Base-by-base conservation (phyloP, 75 land plant species). In the Cryptomeria japonica region DNA sequence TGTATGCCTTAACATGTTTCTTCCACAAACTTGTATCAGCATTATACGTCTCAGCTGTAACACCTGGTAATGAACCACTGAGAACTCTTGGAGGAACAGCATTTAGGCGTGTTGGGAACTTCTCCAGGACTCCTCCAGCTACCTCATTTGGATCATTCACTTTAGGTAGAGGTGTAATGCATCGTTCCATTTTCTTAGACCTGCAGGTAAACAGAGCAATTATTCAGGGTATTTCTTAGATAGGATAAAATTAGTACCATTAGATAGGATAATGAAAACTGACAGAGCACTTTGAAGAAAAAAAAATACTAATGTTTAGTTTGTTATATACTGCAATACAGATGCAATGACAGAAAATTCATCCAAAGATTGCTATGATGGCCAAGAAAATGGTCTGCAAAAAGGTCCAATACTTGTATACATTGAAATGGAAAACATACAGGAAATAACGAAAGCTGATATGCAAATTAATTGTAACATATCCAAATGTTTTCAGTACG, bases 141-240 rank as follows among this genome's bases (percentile, higher is more conserved):
- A 90, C 94, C 36, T 92, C 95, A 61, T 91, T 92, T 83, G 87
- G 47, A 56, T 89, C 93, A 39, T 56, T 78, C 15, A 89, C 93
- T 41, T 92, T 90, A 73, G 96, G 98, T 46, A 89, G 89, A 38
- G 95, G 95, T 47, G 96, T 95, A 16, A 95, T 90, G 89, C 99
- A 97, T 44, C 92, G 79, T 85, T 95, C 92, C 99, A 97, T 97
- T 87, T 93, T 93, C 94, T 92, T 92, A 88, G 96, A 94, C 99
- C 99, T 97, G 84, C 47, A 87, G 83, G 6, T 22, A n/a, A 87
- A 75, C 77, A 75, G 46, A 0, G 15, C 16, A 75, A 34, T 34
- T 32, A 11, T 25, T 46, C 41, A 46, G 14, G 36, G 13, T 34
- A 39, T 41, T 39, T 80, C 22, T 80, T 25, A 39, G 3, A 80